Conservation (phyloP, 176 grass and related monocot genomes). For the Hordeum vulgare region MorexV3_pseudomolecules_assembly NC_058519.1:223827201-223827700, state of each 20-base stretch:
- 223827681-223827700: slow-evolving; percentile 87
- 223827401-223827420: slow-evolving; percentile 91
- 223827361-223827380: slow-evolving; percentile 95
- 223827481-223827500: background rate
- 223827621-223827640: slow-evolving; percentile 86
- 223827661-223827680: slow-evolving; percentile 94
- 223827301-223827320: slow-evolving; percentile 93
- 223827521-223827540: slow-evolving; percentile 16
- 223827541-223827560: slow-evolving; percentile 24
- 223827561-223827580: slow-evolving; percentile 95
- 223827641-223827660: slow-evolving; percentile 88
- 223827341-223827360: slow-evolving; percentile 79
- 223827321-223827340: slow-evolving; percentile 99
- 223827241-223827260: slow-evolving; percentile 60
- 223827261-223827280: slow-evolving; percentile 88
- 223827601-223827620: slow-evolving; percentile 89
- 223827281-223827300: slow-evolving; percentile 96
- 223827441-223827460: slow-evolving; percentile 91
- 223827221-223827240: slow-evolving; percentile 57
- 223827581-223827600: slow-evolving; percentile 96
- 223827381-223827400: slow-evolving; percentile 96
- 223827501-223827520: background rate
- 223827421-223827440: slow-evolving; percentile 87
- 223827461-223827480: slow-evolving; percentile 81
- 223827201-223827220: slow-evolving; percentile 8